Percentiles rank a stretch among this genome's conserved stretches.
Conservation (phyloP, 306 rosid species). For the Ormosia emarginata region DNA sequence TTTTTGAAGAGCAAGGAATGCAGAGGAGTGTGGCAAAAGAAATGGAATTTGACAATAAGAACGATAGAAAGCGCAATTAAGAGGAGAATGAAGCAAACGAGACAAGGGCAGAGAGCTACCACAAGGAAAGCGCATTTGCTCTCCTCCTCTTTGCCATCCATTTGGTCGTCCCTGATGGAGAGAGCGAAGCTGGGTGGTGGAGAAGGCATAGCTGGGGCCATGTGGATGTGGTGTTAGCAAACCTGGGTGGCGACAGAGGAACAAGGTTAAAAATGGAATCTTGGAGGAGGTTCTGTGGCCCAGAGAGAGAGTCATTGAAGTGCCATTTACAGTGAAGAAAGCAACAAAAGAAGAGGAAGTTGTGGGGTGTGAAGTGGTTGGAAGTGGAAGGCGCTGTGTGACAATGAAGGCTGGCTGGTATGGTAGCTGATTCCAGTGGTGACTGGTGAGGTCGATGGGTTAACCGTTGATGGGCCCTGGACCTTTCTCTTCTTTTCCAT, state of each 20-base stretch:
- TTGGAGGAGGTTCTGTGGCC: conserved; percentile 22
- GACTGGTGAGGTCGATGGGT: background rate
- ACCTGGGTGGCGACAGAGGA: background rate
- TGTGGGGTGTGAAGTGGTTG: background rate
- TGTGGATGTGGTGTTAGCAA: conserved; percentile 33
- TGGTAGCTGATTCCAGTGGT: background rate
- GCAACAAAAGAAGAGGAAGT: background rate
- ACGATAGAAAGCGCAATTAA: conserved; percentile 49
- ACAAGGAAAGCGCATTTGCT: conserved; percentile 52
- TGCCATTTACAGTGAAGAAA: conserved; percentile 42
- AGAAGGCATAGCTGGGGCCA: conserved; percentile 44
- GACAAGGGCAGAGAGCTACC: conserved; percentile 82
- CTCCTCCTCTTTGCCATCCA: conserved; percentile 43
- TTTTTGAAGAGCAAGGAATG: conserved; percentile 61
- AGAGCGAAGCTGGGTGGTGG: conserved; percentile 54
- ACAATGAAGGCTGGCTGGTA: background rate
- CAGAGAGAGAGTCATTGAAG: conserved; percentile 48
- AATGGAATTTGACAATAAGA: conserved; percentile 70
- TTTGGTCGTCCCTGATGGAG: conserved; percentile 38
- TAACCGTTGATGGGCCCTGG: conserved; percentile 1
- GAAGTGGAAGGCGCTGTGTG: background rate
- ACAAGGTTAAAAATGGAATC: background rate
- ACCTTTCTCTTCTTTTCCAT: background rate
- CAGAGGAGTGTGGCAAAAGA: conserved; percentile 79
- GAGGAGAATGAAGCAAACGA: conserved; percentile 72